phyloP scores from a whole-genome alignment of 2,329 filamentous ascomycete species.

The Leptoxyphium fumago region DNA sequence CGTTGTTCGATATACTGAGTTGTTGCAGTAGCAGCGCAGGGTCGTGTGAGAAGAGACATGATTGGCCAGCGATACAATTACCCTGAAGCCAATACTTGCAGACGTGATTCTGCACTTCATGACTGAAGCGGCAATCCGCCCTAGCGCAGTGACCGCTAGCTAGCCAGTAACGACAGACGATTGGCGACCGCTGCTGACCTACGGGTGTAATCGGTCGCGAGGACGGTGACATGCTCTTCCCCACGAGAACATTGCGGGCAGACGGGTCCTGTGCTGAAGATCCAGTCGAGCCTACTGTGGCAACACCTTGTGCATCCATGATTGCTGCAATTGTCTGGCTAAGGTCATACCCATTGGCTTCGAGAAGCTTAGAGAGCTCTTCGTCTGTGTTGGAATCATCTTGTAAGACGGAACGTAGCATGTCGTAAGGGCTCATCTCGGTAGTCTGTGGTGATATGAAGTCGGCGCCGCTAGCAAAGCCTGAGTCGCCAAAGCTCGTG shows the following conservation, averaged over 20 bases:
- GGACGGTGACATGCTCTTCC: constrained; percentile 70
- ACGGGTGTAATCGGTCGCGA: constrained; percentile 62
- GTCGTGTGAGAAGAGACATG: constrained; percentile 95
- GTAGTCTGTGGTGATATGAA: constrained; percentile 54
- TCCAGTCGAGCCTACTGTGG: constrained; percentile 13
- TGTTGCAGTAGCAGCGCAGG: constrained; percentile 74
- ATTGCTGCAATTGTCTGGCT: constrained; percentile 81
- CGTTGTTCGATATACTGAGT: constrained; percentile 50
- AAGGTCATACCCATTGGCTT: constrained; percentile 80
- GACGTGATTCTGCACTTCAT: constrained; percentile 86
- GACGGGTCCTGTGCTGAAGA: constrained; percentile 36
- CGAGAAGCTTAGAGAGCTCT: constrained; percentile 83
- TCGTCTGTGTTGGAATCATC: constrained; percentile 71
- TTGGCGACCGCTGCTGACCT: constrained; percentile 62
- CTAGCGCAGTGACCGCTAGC: constrained; percentile 90
- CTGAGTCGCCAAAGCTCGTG: constrained; percentile 60
- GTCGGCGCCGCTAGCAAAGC: constrained; percentile 66
- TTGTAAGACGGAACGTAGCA: constrained; percentile 85
- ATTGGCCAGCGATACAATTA: constrained; percentile 83
- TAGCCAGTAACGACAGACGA: constrained; percentile 95
- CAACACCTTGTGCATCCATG: constrained; percentile 54
- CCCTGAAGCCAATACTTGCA: constrained; percentile 99
- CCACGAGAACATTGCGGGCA: constrained; percentile 57
- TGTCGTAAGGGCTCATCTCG: constrained; percentile 97
- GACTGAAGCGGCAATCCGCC: constrained; percentile 92